Evolutionary conservation across 2,329 filamentous ascomycete genomes (phyloP), one percentile per base, ranked within the genome.

Genomic region (Thermoascus crustaceus): DNA sequence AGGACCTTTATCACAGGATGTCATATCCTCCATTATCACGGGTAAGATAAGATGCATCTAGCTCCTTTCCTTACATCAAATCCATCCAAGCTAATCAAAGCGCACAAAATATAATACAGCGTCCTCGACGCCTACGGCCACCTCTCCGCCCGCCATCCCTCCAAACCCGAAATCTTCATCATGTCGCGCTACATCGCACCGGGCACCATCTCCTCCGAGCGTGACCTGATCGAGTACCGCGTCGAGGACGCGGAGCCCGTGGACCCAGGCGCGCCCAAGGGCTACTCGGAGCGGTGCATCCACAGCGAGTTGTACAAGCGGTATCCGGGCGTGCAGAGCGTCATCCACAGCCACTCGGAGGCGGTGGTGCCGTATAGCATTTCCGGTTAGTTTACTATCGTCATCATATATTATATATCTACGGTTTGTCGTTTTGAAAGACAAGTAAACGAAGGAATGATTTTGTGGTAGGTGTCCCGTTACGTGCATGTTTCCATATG

Each of bases 51-150:
- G n/a, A 13, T 9, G 19, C 32, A 57, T 6, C 10, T n/a, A 32
- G 22, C 22, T 24, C 7, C 7, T 7, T n/a, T 24, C 22, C 22
- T 6, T 8, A 4, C 22, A 24, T 9, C 6, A 7, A 24, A 6
- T n/a, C n/a, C 4, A 24, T 7, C 22, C 4, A 24, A 24, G 5
- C 22, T 24, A 8, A 7, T 7, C 17, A 3, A 5, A 13, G 9
- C 11, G 5, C 11, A 4, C 7, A 5, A 3, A 14, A 27, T 14
- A 13, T 1, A 27, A 2, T 27, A 14, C 17, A 35, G 57, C 30
- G 60, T 75, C 5, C 48, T 76, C 22, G 72, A 75, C 38, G 71
- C 68, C 1, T 76, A 70, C 45, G 71, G 72, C 11, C 72, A 76
- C 43, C 57, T 76, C 8, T 73, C 71, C 2, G 58, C 73, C 13